Evolutionary conservation across 768 basidiomycete species (phyloP).

Genomic region (Saitozyma podzolica): DNA sequence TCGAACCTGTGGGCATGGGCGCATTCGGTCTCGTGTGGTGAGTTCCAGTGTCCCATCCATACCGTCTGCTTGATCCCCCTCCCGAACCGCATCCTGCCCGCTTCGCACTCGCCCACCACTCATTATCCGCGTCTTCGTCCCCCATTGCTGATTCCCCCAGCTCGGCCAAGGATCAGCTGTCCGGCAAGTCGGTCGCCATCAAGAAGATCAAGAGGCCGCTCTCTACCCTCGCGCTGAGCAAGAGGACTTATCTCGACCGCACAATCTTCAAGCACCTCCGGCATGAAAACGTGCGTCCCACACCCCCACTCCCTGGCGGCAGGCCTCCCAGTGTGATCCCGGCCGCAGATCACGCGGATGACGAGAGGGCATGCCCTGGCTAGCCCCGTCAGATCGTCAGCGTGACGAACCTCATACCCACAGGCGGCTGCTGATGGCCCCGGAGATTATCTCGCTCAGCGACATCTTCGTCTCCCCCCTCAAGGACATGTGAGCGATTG

Average conservation of each 20-base stretch:
- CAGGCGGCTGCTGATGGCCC: slow-evolving; percentile 1
- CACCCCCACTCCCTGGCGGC: too few species aligned
- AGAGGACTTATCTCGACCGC: slow-evolving; percentile 94
- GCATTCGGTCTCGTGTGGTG: slow-evolving; percentile 98
- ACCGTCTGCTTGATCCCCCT: background rate
- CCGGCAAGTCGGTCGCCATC: slow-evolving; percentile 88
- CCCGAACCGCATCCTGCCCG: too few species aligned
- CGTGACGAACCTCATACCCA: too few species aligned
- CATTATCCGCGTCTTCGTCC: too few species aligned
- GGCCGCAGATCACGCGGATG: too few species aligned
- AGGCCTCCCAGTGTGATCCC: too few species aligned
- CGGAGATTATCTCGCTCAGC: slow-evolving; percentile 94
- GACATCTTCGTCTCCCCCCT: slow-evolving; percentile 99
- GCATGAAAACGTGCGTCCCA: slow-evolving; percentile 85
- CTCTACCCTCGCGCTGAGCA: slow-evolving; percentile 87
- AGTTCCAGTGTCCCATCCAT: slow-evolving; percentile 28
- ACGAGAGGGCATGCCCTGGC: too few species aligned
- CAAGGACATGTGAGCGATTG: slow-evolving; percentile 79
- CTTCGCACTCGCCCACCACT: background rate
- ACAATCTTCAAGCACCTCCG: slow-evolving; percentile 98
- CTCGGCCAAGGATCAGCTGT: slow-evolving; percentile 91
- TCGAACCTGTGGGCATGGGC: slow-evolving; percentile 98
- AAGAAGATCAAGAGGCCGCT: slow-evolving; percentile 99
- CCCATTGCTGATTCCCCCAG: slow-evolving; percentile 55
- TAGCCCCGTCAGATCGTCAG: too few species aligned